Base-by-base conservation (phyloP, 2,329 filamentous ascomycete genomes). In the Colletotrichum incanum region DNA sequence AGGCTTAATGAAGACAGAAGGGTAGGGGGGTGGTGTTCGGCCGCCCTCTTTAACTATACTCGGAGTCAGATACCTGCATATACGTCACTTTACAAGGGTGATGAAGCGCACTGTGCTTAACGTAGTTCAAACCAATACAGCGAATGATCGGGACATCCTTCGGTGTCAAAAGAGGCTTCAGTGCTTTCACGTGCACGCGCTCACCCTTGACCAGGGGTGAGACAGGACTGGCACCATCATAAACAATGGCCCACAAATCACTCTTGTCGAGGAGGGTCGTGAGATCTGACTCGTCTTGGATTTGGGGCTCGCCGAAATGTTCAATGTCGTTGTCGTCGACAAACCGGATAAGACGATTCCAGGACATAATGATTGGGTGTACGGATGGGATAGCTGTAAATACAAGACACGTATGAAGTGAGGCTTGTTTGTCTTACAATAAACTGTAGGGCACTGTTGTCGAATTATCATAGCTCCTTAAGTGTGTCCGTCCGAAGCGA, bases 1-100 rank as follows among this genome's bases (percentile, higher is more conserved):
- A 14, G 82, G 84, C 81, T 89, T 89, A 75, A 87, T 87, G 77
- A 89, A 89, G 34, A 87, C 81, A 16, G 83, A 83, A 2, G 84
- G 85, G 69, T 81, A 86, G 1, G 86, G 85, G 0, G 87, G 87
- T 0, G 86, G 85, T 18, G 83, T 87, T 55, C 86, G 82, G 5
- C 86, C 86, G 20, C 85, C 86, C 79, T 89, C 87, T 72, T 85
- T 81, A 75, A 89, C 87, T 89, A 58, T 5, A 7, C 8, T 2
- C 11, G 16, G 28, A 69, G n/a, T 62, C 18, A 4, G 9, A 20
- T 11, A 20, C 5, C 23, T n/a, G 9, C 12, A 23, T 11, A 54
- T 18, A 0, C 16, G 8, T 26, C 20, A 20, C 64, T 2, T 50
- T 14, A 1, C 28, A 23, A 41, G 12, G 50, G 23, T 20, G n/a